Evolutionary conservation across 345 rosid genomes (phyloP).

Genomic region (Acer campestre): DNA sequence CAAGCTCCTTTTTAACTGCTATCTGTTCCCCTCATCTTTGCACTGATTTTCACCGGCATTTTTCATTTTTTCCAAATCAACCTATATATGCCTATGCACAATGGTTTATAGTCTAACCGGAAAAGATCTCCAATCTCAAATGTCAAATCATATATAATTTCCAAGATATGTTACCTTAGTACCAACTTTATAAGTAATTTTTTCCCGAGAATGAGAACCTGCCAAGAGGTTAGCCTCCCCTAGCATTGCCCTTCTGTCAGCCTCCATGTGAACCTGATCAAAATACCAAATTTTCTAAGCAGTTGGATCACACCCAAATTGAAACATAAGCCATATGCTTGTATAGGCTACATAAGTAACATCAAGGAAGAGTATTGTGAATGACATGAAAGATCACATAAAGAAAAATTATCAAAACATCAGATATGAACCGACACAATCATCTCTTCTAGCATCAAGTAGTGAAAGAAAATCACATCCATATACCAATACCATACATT

Average conservation of each 20-base stretch:
- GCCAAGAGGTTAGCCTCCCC: slow-evolving; percentile 46
- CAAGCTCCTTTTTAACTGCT: background rate
- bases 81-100: background rate
- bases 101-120: background rate
- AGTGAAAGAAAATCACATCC: background rate
- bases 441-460: slow-evolving; percentile 21
- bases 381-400: background rate
- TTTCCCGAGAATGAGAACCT: slow-evolving; percentile 56
- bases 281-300: background rate
- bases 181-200: slow-evolving; percentile 71
- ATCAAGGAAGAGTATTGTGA: background rate
- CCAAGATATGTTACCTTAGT: slow-evolving; percentile 54
- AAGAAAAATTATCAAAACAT: background rate
- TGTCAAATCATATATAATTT: background rate
- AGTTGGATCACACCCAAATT: background rate
- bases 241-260: slow-evolving; percentile 70
- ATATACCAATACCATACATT: slow-evolving; percentile 10
- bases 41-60: background rate
- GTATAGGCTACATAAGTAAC: slow-evolving; percentile 4
- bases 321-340: background rate
- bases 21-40: slow-evolving; percentile 3
- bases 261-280: slow-evolving; percentile 91
- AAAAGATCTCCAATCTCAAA: background rate
- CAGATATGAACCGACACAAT: background rate
- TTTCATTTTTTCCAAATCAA: too few species aligned